phyloP scores from a whole-genome alignment of 2,329 filamentous ascomycete species.

The Phaeosphaeria sp. region DNA sequence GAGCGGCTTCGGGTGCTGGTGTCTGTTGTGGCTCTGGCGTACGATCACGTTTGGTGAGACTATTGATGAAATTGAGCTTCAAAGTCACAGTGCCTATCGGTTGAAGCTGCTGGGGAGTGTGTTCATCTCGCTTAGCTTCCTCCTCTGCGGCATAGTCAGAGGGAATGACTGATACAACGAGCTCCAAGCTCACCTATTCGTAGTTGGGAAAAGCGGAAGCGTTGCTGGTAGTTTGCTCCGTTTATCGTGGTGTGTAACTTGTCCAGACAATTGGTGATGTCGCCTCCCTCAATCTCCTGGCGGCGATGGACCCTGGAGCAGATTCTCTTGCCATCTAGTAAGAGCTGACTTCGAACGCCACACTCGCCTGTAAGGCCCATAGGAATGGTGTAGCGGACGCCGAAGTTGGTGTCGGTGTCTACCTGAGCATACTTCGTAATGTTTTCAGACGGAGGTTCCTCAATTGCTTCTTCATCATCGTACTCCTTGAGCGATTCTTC shows the following conservation, averaged over 20 bases:
- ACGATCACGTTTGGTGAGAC: background rate
- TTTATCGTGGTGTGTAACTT: background rate
- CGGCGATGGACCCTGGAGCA: background rate
- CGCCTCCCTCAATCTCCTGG: background rate
- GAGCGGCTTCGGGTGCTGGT: background rate
- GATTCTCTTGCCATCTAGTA: constrained; percentile 11
- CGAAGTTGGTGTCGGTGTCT: constrained; percentile 7
- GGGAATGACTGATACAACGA: no score
- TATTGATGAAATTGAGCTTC: background rate
- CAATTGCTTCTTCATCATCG: constrained; percentile 2
- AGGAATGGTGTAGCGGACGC: constrained; percentile 8
- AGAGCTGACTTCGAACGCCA: constrained; percentile 6
- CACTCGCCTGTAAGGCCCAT: constrained; percentile 2
- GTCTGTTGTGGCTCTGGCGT: background rate
- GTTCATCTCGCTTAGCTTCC: background rate
- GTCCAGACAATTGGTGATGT: background rate
- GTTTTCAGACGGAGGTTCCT: background rate
- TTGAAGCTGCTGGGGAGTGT: background rate
- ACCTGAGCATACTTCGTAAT: constrained; percentile 13
- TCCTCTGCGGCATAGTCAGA: background rate
- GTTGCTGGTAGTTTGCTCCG: background rate
- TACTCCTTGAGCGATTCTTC: constrained; percentile 9
- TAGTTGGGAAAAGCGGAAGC: background rate
- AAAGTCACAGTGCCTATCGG: background rate
- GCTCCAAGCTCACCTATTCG: background rate